phyloP scores from a whole-genome alignment of 2,329 filamentous ascomycete genomes.

The Mycogone perniciosa region DNA sequence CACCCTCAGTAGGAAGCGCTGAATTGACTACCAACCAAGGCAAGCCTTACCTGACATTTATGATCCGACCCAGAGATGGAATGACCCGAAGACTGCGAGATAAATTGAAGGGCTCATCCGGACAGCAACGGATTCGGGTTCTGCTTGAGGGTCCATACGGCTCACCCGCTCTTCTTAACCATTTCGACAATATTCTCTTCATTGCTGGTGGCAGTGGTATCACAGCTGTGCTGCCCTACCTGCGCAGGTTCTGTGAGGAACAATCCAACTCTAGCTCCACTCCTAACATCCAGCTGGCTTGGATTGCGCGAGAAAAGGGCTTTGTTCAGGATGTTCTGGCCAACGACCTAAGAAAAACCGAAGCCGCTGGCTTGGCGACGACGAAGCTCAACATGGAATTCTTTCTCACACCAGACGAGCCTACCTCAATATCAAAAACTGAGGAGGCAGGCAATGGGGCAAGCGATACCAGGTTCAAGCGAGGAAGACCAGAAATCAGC shows the following conservation, averaged over 20 bases:
- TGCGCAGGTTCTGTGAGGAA: conserved; percentile 20
- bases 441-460: conserved; percentile 5
- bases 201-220: conserved; percentile 33
- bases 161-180: conserved; percentile 23
- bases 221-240: conserved; percentile 28
- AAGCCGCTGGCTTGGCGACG: conserved; percentile 11
- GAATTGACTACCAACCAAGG: neutral
- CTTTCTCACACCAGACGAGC: conserved; percentile 20
- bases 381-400: conserved; percentile 22
- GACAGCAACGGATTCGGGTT: conserved; percentile 19
- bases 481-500: conserved; percentile 22
- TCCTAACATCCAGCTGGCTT: conserved; percentile 24
- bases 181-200: conserved; percentile 28
- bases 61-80: conserved; percentile 32
- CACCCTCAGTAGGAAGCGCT: conserved; percentile 3
- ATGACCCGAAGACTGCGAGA: conserved; percentile 28
- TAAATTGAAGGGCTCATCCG: conserved; percentile 14
- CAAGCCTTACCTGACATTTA: conserved; percentile 25
- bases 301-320: conserved; percentile 26
- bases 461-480: conserved; percentile 9
- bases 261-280: conserved; percentile 1
- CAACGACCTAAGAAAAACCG: conserved; percentile 20
- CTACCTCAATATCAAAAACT: neutral
- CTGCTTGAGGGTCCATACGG: conserved; percentile 34
- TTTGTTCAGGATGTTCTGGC: conserved; percentile 25